Conservation (phyloP, 2,329 filamentous ascomycete genomes). For the Paramyrothecium sp. region DNA sequence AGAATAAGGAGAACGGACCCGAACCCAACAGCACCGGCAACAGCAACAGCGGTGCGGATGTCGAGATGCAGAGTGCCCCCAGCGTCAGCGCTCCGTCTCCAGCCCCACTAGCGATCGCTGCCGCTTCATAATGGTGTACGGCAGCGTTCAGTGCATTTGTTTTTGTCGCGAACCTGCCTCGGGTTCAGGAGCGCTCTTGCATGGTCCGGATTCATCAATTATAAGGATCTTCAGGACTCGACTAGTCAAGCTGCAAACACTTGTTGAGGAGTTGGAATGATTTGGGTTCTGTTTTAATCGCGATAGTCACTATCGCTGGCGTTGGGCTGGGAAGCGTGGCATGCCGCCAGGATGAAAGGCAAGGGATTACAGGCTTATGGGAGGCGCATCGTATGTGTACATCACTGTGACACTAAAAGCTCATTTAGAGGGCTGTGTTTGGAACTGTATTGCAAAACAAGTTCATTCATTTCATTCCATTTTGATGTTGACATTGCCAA, state of each 20-base stretch:
- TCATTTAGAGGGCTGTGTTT: not conserved
- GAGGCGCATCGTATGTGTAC: not conserved
- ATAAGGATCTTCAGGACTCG: too few species aligned
- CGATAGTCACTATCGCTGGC: not conserved
- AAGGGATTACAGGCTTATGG: not conserved
- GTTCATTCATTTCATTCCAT: too few species aligned
- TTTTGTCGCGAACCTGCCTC: too few species aligned
- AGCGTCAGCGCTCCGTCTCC: slow-evolving; percentile 54
- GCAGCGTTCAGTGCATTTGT: too few species aligned
- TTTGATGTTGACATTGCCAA: too few species aligned
- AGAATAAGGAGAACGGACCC: slow-evolving; percentile 60
- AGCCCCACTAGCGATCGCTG: slow-evolving; percentile 44
- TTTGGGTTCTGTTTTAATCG: not conserved
- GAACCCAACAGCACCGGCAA: slow-evolving; percentile 47
- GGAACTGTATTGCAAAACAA: not conserved
- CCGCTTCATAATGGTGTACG: slow-evolving; percentile 33
- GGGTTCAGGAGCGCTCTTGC: too few species aligned
- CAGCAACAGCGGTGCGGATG: slow-evolving; percentile 43
- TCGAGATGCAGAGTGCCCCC: slow-evolving; percentile 52
- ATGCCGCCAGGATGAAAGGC: not conserved
- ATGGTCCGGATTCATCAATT: too few species aligned
- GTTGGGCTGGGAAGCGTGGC: not conserved
- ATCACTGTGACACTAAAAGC: not conserved
- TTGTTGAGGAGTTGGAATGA: not conserved
- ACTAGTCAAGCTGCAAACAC: too few species aligned